Conservation (phyloP, 108 stramenopile species). For the Skeletonema potamos region DNA sequence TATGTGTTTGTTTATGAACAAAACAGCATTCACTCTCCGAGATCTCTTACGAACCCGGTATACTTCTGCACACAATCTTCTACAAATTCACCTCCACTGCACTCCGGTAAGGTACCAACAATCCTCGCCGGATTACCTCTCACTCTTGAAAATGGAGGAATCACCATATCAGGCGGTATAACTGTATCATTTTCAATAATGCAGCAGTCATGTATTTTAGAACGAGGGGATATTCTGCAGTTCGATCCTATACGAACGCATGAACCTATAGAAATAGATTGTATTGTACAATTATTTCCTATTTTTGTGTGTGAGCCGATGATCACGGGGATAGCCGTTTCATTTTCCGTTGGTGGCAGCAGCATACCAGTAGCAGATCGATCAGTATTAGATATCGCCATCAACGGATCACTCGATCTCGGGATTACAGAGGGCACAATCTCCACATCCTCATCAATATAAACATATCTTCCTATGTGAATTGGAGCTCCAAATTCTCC, state of each 20-base stretch:
- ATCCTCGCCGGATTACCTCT: conserved; percentile 49
- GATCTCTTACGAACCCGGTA: conserved; percentile 17
- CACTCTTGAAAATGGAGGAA: conserved; percentile 55
- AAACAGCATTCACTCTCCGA: conserved; percentile 5
- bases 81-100: conserved; percentile 37
- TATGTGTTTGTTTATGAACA: not conserved
- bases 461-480: conserved; percentile 39
- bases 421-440: conserved; percentile 31
- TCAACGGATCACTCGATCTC: conserved; percentile 19
- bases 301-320: conserved; percentile 51
- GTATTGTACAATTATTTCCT: conserved; percentile 13
- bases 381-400: not conserved
- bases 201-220: conserved; percentile 46
- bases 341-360: conserved; percentile 9
- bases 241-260: conserved; percentile 42
- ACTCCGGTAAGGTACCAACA: conserved; percentile 47
- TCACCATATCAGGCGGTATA: conserved; percentile 42
- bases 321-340: conserved; percentile 27
- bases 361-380: too few species aligned
- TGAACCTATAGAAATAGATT: conserved; percentile 38
- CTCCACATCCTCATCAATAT: conserved; percentile 27
- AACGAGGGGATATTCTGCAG: conserved; percentile 25
- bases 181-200: conserved; percentile 37
- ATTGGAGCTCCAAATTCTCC: conserved; percentile 41
- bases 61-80: conserved; percentile 39